These are phyloP conservation scores for Debaryomyces tyrocola DNA, from an alignment of 805 yeast genomes.

Conservation along the genomic window DNA sequence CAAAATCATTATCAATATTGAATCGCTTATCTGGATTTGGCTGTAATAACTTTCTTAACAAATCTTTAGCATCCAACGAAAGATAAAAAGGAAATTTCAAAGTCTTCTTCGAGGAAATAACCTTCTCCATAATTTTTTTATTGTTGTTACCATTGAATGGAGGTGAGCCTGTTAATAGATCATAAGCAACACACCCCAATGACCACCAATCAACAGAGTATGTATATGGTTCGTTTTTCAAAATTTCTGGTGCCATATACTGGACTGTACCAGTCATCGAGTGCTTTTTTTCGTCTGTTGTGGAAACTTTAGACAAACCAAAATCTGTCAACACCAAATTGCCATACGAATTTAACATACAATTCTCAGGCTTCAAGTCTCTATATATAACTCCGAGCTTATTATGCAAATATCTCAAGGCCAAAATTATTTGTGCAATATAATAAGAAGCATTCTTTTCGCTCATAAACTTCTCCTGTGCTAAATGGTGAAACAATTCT, in stretches of 20 bases:
- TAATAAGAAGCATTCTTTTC: constrained; percentile 42
- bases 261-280: constrained; percentile 47
- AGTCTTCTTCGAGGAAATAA: constrained; percentile 31
- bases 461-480: constrained; percentile 21
- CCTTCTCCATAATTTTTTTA: constrained; percentile 39
- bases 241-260: constrained; percentile 50
- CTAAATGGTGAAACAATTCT: constrained; percentile 44
- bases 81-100: constrained; percentile 42
- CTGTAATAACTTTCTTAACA: constrained; percentile 37
- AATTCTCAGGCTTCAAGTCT: constrained; percentile 46
- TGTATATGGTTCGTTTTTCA: constrained; percentile 40
- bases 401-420: constrained; percentile 38
- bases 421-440: constrained; percentile 43
- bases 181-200: constrained; percentile 44
- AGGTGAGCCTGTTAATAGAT: constrained; percentile 44
- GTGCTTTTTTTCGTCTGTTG: constrained; percentile 17
- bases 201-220: constrained; percentile 51
- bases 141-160: constrained; percentile 46
- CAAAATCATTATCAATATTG: constrained; percentile 35
- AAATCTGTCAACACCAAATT: constrained; percentile 45
- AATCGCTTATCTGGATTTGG: constrained; percentile 37
- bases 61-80: constrained; percentile 42
- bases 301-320: constrained; percentile 41
- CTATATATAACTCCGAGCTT: constrained; percentile 41
- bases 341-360: constrained; percentile 42